These are phyloP conservation scores for Melaleuca alternifolia DNA, from an alignment of 345 rosid genomes.

Conservation along the genomic window DNA sequence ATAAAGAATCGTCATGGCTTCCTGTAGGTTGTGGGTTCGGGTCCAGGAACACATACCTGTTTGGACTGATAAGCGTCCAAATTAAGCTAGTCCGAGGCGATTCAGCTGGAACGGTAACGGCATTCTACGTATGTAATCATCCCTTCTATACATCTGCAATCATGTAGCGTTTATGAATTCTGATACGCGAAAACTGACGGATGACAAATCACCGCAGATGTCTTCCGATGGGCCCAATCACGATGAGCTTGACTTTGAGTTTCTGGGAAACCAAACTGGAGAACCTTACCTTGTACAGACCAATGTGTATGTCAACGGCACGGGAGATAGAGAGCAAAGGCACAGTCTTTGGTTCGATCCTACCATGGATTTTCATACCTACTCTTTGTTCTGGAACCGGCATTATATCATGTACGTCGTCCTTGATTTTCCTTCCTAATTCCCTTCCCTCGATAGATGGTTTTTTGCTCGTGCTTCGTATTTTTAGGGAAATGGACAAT, in stretches of 20 bases:
- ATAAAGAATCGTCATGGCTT: neutral
- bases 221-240: slow-evolving; percentile 13
- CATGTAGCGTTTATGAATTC: neutral
- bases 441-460: neutral
- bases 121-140: slow-evolving; percentile 5
- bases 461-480: neutral
- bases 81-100: slow-evolving; percentile 10
- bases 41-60: slow-evolving; percentile 11
- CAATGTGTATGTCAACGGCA: slow-evolving; percentile 7
- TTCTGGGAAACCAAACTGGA: slow-evolving; percentile 6
- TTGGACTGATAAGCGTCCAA: neutral
- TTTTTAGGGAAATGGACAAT: neutral
- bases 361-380: slow-evolving; percentile 1
- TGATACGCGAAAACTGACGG: neutral
- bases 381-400: slow-evolving; percentile 13
- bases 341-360: slow-evolving; percentile 12
- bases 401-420: neutral
- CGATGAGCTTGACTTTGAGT: slow-evolving; percentile 17
- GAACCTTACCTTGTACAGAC: slow-evolving; percentile 18
- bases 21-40: slow-evolving; percentile 10
- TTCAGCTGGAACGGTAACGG: slow-evolving; percentile 12
- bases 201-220: neutral
- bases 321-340: slow-evolving; percentile 13
- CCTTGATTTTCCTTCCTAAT: neutral
- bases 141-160: neutral